These are phyloP conservation scores for Pythium monospermum DNA, from an alignment of 352 stramenopile species.

Conservation along the genomic window DNA sequence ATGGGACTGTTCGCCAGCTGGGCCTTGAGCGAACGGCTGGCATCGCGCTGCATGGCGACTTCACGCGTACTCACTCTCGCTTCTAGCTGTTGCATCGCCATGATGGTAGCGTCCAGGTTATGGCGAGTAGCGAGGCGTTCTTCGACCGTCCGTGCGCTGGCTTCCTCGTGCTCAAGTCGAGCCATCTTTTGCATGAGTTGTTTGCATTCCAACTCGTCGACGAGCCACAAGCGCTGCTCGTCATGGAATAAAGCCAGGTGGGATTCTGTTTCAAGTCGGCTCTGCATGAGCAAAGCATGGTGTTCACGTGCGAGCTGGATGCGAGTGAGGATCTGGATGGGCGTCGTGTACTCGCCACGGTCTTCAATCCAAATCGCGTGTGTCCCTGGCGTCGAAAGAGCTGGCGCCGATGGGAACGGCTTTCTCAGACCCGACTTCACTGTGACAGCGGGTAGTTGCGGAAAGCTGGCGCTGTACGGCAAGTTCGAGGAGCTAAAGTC, in stretches of 20 bases:
- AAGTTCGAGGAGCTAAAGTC: not conserved
- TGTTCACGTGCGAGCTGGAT: slow-evolving; percentile 25
- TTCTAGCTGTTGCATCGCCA: not conserved
- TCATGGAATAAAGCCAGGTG: not conserved
- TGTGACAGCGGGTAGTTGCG: not conserved
- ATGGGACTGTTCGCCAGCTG: slow-evolving; percentile 13
- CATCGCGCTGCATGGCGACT: not conserved
- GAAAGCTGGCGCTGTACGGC: not conserved
- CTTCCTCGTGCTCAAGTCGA: slow-evolving; percentile 1
- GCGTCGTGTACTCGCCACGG: slow-evolving; percentile 23
- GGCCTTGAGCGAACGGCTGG: not conserved
- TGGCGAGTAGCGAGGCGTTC: slow-evolving; percentile 5
- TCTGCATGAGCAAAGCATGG: slow-evolving; percentile 1
- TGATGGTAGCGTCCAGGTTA: not conserved
- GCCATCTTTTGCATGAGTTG: slow-evolving; percentile 19
- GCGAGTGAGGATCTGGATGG: slow-evolving; percentile 29
- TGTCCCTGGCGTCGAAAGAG: not conserved
- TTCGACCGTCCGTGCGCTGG: not conserved
- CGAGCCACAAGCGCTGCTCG: slow-evolving; percentile 1
- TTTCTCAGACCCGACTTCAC: no score
- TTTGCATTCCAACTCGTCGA: slow-evolving; percentile 9
- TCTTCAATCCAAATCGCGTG: slow-evolving; percentile 28
- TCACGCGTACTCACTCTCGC: slow-evolving; percentile 8
- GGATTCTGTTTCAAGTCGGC: not conserved
- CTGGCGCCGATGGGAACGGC: not conserved